Percentiles rank a stretch among this genome's conserved stretches.
phyloP scores from a whole-genome alignment of 1,284 basidiomycete genomes.

The Sanguinoderma infundibulare region DNA sequence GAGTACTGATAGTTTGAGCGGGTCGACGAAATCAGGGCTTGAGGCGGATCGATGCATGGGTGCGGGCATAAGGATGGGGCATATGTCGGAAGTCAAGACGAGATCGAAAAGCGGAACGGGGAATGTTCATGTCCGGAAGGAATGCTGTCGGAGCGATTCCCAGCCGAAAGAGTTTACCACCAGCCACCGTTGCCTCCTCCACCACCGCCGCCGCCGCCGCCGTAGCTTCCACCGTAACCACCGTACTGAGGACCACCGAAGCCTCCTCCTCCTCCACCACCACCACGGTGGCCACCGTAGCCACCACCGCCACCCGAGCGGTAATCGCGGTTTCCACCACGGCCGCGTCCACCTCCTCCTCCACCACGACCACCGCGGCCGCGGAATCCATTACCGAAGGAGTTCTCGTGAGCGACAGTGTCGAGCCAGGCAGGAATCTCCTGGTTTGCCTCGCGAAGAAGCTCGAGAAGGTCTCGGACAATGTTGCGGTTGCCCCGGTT shows the following conservation, averaged over 20 bases:
- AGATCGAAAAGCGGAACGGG: background rate
- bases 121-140: background rate
- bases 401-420: conserved; percentile 82
- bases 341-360: conserved; percentile 62
- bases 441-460: conserved; percentile 97
- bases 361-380: conserved; percentile 63
- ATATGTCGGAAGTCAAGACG: conserved; percentile 20
- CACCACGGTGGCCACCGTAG: conserved; percentile 28
- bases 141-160: background rate
- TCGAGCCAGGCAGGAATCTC: conserved; percentile 95
- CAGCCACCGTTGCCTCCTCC: conserved; percentile 48
- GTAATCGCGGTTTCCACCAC: conserved; percentile 52
- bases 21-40: conserved; percentile 28
- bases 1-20: conserved; percentile 28
- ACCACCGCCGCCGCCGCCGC: conserved; percentile 40
- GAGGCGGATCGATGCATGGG: conserved; percentile 29
- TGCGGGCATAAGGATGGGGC: conserved; percentile 36
- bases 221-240: conserved; percentile 37
- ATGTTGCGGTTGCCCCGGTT: conserved; percentile 93
- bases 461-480: conserved; percentile 89
- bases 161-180: conserved; percentile 41
- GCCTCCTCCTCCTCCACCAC: conserved; percentile 41
- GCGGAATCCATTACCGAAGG: conserved; percentile 68
- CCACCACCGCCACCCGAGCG: conserved; percentile 46
- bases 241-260: conserved; percentile 41